phyloP scores from a whole-genome alignment of 768 basidiomycete genomes.

The Tylopilus sp. region DNA sequence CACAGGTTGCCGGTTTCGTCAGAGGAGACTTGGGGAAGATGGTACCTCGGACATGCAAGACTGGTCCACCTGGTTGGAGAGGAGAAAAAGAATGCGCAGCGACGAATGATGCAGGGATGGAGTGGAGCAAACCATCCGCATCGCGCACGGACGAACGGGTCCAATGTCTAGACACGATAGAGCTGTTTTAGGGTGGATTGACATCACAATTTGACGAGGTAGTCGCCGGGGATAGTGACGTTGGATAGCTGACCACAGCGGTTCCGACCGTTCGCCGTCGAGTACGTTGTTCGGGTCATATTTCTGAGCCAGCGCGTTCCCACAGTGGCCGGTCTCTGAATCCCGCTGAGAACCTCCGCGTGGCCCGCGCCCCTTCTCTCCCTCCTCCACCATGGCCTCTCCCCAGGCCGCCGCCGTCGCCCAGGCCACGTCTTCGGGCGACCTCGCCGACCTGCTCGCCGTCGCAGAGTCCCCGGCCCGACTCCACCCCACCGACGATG shows the following conservation, averaged over 20 bases:
- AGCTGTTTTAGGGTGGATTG: neutral
- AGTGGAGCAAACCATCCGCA: slow-evolving; percentile 8
- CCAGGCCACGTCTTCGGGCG: slow-evolving; percentile 43
- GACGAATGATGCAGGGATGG: slow-evolving; percentile 2
- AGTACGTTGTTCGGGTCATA: neutral
- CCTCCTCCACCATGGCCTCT: slow-evolving; percentile 36
- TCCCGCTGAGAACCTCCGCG: neutral
- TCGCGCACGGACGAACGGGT: neutral
- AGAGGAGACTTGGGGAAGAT: neutral
- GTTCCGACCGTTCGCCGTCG: neutral
- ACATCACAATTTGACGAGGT: slow-evolving; percentile 5
- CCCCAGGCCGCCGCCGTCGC: slow-evolving; percentile 28
- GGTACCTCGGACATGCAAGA: slow-evolving; percentile 14
- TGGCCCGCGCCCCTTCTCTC: neutral
- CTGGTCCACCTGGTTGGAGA: slow-evolving; percentile 5
- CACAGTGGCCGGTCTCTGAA: no score
- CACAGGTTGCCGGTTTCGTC: neutral
- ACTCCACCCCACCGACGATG: slow-evolving; percentile 54
- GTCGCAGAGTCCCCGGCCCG: slow-evolving; percentile 36
- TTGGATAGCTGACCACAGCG: neutral
- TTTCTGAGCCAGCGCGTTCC: neutral
- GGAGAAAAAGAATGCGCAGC: neutral
- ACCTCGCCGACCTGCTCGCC: slow-evolving; percentile 46
- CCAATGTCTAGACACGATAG: neutral
- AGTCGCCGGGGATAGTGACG: neutral